phyloP scores from a whole-genome alignment of 306 rosid species.

The Ormosia emarginata region DNA sequence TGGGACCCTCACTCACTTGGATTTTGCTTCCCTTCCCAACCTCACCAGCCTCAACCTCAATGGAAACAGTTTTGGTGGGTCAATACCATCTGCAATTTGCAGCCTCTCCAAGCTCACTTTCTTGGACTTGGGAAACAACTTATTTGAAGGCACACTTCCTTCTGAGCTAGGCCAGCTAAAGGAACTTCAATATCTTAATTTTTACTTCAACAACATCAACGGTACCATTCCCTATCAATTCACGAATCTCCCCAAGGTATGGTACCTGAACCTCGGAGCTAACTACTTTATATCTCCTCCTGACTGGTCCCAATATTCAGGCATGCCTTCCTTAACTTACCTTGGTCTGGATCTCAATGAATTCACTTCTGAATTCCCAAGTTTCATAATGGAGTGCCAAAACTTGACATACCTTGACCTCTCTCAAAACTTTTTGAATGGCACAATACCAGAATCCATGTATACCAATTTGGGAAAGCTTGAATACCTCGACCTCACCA shows the following conservation, averaged over 20 bases:
- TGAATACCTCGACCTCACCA: conserved; percentile 52
- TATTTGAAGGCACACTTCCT: conserved; percentile 39
- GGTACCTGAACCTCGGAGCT: conserved; percentile 45
- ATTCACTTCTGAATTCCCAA: conserved; percentile 42
- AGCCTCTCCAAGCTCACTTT: conserved; percentile 51
- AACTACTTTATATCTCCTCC: conserved; percentile 37
- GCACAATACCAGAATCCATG: conserved; percentile 46
- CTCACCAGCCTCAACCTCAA: conserved; percentile 52
- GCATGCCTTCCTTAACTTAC: conserved; percentile 40
- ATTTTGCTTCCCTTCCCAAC: conserved; percentile 41
- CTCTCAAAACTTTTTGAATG: conserved; percentile 32
- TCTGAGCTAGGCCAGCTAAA: conserved; percentile 37
- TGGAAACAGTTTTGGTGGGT: conserved; percentile 37
- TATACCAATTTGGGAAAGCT: conserved; percentile 48
- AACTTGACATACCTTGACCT: conserved; percentile 59
- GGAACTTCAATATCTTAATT: conserved; percentile 51
- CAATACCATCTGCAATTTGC: conserved; percentile 53
- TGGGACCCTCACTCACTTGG: conserved; percentile 35
- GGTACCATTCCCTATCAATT: conserved; percentile 57
- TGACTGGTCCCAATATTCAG: conserved; percentile 51
- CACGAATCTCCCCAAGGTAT: conserved; percentile 50
- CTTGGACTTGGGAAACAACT: conserved; percentile 54
- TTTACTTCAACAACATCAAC: conserved; percentile 35
- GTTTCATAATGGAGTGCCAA: conserved; percentile 43
- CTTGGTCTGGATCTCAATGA: conserved; percentile 29